Base-by-base conservation (phyloP, 169 alveolate species). In the Plasmodium coatneyi region DNA sequence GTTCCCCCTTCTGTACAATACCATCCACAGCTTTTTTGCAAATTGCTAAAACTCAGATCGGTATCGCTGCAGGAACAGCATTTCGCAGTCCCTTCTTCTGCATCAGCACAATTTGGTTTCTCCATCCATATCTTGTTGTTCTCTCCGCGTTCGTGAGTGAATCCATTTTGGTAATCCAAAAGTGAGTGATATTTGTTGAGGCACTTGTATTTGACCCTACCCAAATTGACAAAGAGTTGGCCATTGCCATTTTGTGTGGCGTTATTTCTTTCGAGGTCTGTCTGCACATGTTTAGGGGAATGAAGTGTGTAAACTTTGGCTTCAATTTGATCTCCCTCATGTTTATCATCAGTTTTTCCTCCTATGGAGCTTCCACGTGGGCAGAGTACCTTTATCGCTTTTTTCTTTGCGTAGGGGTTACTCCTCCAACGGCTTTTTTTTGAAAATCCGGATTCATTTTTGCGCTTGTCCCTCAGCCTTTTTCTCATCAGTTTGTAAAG, bases 401-500 rank as follows among this genome's bases (percentile, higher is more conserved):
- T 66, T 7, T 9, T 25, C 7, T 22, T 28, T 66, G 76, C 30
- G 9, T 28, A 66, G 16, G 36, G 4, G 3, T 12, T 66, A 28
- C 5, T 22, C 1, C n/a, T 66, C 36, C 19, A 66, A 25, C 76
- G 36, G 76, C 14, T 22, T 12, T 16, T 66, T 25, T 4, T 66
- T 19, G 36, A 43, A 30, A 10, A 41, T 41, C 32, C 16, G 14
- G 14, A 30, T 79, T 41, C 28, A 41, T 79, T 83, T 83, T 70
- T 71, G 34, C 36, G 30, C 71, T 82, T 82, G 14, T 46, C 19
- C 22, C 36, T 81, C 22, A 49, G 28, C 54, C 39, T 52, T 49
- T 52, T 82, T 54, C 71, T 32, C 43, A 30, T 56, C 9, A 56
- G 39, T 54, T 82, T 82, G 54, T 60, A 82, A 49, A 82, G 3